These are phyloP conservation scores for Tephrocybe sp. DNA, from an alignment of 768 basidiomycete species.

Conservation along the genomic window DNA sequence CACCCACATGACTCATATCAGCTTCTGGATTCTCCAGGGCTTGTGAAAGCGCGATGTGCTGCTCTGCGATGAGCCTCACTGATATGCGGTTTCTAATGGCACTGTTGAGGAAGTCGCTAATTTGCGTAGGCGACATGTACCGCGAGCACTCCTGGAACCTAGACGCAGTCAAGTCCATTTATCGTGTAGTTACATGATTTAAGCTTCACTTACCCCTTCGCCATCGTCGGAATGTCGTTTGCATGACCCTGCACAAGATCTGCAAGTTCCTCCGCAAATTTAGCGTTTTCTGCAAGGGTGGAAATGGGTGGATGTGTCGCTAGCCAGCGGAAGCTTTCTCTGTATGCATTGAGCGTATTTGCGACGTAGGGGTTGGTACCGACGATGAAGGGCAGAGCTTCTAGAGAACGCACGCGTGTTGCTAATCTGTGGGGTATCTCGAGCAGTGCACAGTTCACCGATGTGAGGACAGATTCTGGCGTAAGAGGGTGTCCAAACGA, in stretches of 20 bases:
- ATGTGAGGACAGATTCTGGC: constrained; percentile 64
- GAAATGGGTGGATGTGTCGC: constrained; percentile 64
- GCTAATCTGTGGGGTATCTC: constrained; percentile 80
- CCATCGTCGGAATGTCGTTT: constrained; percentile 88
- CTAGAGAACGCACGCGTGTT: constrained; percentile 68
- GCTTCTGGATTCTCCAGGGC: constrained; percentile 45
- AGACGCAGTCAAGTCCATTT: not conserved
- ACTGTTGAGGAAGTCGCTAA: constrained; percentile 77
- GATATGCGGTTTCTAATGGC: constrained; percentile 87
- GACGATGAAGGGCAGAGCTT: constrained; percentile 81
- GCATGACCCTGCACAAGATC: constrained; percentile 73
- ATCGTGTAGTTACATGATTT: not conserved
- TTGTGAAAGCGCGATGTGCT: constrained; percentile 82
- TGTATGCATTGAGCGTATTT: constrained; percentile 63
- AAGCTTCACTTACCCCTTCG: constrained; percentile 62
- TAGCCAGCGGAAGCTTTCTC: constrained; percentile 66
- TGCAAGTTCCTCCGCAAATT: constrained; percentile 66
- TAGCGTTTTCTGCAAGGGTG: constrained; percentile 65
- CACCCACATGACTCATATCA: constrained; percentile 52
- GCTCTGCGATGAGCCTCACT: constrained; percentile 85
- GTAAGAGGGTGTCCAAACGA: constrained; percentile 77
- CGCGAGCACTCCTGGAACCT: constrained; percentile 85
- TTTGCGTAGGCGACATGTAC: constrained; percentile 81
- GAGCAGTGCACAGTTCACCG: constrained; percentile 69
- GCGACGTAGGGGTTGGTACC: constrained; percentile 88